phyloP scores from a whole-genome alignment of 495 filamentous ascomycete genomes.

The Jackrogersella minutella region DNA sequence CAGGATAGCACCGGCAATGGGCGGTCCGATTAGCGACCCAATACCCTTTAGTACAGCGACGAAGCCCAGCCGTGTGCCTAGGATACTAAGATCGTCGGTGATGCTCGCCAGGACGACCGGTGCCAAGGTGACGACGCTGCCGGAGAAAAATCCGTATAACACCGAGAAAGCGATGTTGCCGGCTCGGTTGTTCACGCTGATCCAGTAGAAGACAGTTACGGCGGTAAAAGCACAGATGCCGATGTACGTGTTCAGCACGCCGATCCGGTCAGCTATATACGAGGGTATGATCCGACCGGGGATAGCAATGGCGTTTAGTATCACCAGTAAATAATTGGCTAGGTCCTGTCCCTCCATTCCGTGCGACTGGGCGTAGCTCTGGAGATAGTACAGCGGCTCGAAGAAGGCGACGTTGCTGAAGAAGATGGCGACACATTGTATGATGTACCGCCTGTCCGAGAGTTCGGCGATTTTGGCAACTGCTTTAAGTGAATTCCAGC shows the following conservation, averaged over 20 bases:
- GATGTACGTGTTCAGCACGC: background rate
- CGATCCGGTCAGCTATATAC: background rate
- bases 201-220: conserved; percentile 6
- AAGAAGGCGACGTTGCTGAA: conserved; percentile 6
- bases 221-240: background rate
- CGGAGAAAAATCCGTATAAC: conserved; percentile 8
- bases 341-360: background rate
- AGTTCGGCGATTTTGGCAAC: background rate
- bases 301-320: conserved; percentile 1
- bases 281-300: background rate
- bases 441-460: background rate
- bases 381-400: conserved; percentile 5
- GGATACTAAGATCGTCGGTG: background rate
- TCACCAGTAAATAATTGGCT: conserved; percentile 1
- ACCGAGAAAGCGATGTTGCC: conserved; percentile 5
- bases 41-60: conserved; percentile 6
- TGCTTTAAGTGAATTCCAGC: background rate
- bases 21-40: background rate
- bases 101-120: background rate
- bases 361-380: conserved; percentile 3
- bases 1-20: background rate
- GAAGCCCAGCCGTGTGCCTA: background rate
- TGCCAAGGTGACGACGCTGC: background rate
- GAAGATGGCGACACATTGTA: conserved; percentile 2
- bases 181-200: conserved; percentile 4